Percentiles rank a stretch among this genome's conserved stretches.
Conservation (phyloP, 306 rosid genomes). For the Cicer chorassanicum region DNA sequence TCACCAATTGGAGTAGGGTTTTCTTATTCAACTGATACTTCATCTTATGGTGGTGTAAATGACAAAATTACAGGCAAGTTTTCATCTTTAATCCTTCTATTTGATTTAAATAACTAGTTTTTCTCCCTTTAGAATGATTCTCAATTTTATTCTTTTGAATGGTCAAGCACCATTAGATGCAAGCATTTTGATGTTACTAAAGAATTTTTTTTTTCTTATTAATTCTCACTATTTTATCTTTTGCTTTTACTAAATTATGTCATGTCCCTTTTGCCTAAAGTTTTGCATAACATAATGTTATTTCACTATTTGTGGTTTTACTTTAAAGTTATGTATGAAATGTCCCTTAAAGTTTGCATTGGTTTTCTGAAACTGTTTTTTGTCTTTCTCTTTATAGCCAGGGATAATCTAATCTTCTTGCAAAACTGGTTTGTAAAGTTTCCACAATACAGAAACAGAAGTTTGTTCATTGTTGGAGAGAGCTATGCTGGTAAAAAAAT, state of each 20-base stretch:
- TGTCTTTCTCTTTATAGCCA: constrained; percentile 58
- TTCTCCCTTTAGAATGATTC: constrained; percentile 2
- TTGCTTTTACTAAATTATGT: constrained; percentile 47
- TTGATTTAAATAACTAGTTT: neutral
- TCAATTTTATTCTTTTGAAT: constrained; percentile 35
- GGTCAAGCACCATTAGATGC: constrained; percentile 5
- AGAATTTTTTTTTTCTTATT: neutral
- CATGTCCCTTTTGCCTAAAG: constrained; percentile 42
- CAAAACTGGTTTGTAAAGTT: constrained; percentile 70
- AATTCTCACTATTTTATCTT: constrained; percentile 31
- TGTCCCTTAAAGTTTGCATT: constrained; percentile 42
- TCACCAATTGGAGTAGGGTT: constrained; percentile 80
- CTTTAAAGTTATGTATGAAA: constrained; percentile 54
- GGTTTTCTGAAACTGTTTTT: constrained; percentile 44
- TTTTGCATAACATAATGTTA: constrained; percentile 41
- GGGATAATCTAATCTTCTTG: constrained; percentile 67
- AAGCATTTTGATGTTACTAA: neutral
- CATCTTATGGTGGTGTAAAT: constrained; percentile 62
- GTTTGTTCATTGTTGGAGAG: constrained; percentile 72
- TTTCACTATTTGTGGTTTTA: constrained; percentile 31
- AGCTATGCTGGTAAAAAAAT: constrained; percentile 70
- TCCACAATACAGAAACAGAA: constrained; percentile 62
- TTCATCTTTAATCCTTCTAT: constrained; percentile 9
- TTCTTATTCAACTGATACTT: constrained; percentile 59
- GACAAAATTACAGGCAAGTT: constrained; percentile 67